A percentile compares a stretch with the other conserved stretches of the same genome.
phyloP scores from a whole-genome alignment of 805 yeast species.

The Metschnikowia kunwiensis region DNA sequence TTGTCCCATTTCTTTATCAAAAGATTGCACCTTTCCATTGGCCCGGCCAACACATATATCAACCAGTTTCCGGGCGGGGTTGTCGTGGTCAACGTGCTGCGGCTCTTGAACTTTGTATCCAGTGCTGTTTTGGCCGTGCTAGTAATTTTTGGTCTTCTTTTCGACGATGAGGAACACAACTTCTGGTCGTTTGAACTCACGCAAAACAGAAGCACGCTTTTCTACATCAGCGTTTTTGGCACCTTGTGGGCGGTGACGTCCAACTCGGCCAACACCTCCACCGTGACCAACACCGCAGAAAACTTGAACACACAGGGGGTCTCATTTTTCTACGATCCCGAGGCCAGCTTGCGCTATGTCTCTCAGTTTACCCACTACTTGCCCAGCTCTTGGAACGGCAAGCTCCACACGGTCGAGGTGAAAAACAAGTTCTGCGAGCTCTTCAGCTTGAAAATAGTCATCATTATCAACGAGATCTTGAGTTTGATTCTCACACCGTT shows the following conservation, averaged over 20 bases:
- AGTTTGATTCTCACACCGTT: constrained; percentile 86
- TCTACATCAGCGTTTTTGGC: constrained; percentile 86
- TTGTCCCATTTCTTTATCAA: constrained; percentile 82
- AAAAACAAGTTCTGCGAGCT: constrained; percentile 77
- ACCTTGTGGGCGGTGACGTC: constrained; percentile 83
- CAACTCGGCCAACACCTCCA: constrained; percentile 45
- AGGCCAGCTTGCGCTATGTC: constrained; percentile 73
- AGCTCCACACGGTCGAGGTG: constrained; percentile 79
- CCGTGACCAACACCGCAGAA: constrained; percentile 21
- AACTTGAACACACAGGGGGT: constrained; percentile 25
- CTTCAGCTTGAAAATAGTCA: constrained; percentile 68
- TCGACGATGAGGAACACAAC: constrained; percentile 78
- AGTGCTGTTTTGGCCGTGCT: constrained; percentile 90
- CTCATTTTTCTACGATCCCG: constrained; percentile 81
- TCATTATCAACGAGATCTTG: constrained; percentile 72
- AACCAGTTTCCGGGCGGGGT: constrained; percentile 87
- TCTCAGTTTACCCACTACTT: constrained; percentile 87
- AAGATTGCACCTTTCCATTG: constrained; percentile 72
- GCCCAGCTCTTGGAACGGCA: constrained; percentile 84
- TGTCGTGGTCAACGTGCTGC: constrained; percentile 35
- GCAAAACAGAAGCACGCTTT: constrained; percentile 73
- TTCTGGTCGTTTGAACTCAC: constrained; percentile 87
- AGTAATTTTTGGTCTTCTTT: constrained; percentile 55
- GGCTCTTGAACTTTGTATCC: constrained; percentile 54
- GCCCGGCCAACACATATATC: constrained; percentile 77